Evolutionary conservation across 1,139 yeast genomes (phyloP), one percentile per base, ranked within the genome.

Genomic region (Saccharomyces hybrid): DNA sequence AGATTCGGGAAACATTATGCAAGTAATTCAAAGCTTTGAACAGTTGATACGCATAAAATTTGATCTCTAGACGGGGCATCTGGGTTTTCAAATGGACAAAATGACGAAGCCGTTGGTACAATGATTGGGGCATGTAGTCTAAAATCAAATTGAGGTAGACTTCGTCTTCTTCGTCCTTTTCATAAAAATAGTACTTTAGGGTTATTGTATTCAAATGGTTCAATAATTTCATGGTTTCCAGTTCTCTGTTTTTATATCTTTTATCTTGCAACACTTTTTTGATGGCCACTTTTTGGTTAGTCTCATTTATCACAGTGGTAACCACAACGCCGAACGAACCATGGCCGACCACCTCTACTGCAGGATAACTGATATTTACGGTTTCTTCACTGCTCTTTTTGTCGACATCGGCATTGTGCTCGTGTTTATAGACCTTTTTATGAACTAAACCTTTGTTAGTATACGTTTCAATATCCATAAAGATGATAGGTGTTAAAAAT

Each of bases 251-350:
- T 74, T 95, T 95, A 79, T 91, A 95, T 54, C 99, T 77, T 70
- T 86, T 88, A 73, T 93, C 99, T 70, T 95, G 99, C 38, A 93
- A 78, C 8, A 93, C 99, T 60, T 96, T 80, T 73, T 93, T 93
- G 70, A 95, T 89, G 55, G 99, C 99, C 26, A 95, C 96, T 42
- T 78, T 73, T 66, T 85, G 88, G 57, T 87, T 84, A 41, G 87
- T 78, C 30, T 95, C 93, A 60, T 82, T 71, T 49, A 93, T 77
- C 58, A 82, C 84, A 7, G 97, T 89, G 65, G 89, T 95, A 69
- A 89, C 89, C 31, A 93, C 99, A 38, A 90, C 93, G 4, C 99
- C 99, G 75, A 93, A 93, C 23, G 98, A 90, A 16, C 99, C 99
- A 71, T 89, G 96, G 16, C 99, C 99, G 52, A 91, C 96, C 78